Percentiles rank a stretch among this genome's conserved stretches.
Evolutionary conservation across 106 monocot genomes (phyloP).

Genomic region (Dioscorea alata): DNA sequence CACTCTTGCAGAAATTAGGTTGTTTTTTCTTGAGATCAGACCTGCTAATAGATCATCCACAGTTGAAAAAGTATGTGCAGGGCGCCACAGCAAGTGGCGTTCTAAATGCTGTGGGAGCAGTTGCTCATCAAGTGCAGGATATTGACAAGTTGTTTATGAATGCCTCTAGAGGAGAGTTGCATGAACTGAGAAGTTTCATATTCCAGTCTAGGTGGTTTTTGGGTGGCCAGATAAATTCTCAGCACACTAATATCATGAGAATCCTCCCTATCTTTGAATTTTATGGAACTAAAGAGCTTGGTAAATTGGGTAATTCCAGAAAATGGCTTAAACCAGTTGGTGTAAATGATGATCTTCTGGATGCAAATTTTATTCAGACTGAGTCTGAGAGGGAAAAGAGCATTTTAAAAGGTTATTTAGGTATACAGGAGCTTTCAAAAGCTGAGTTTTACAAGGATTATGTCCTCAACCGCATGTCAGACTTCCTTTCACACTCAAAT

Average conservation of each 20-base stretch:
- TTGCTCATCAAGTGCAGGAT: slow-evolving; percentile 30
- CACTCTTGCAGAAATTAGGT: slow-evolving; percentile 74
- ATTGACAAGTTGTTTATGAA: slow-evolving; percentile 41
- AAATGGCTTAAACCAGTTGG: slow-evolving; percentile 93
- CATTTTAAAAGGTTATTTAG: slow-evolving; percentile 55
- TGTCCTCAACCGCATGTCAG: slow-evolving; percentile 56
- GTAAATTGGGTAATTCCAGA: slow-evolving; percentile 47
- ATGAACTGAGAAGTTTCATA: slow-evolving; percentile 82
- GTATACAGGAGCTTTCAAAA: slow-evolving; percentile 64
- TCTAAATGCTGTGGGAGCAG: slow-evolving; percentile 65
- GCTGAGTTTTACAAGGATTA: slow-evolving; percentile 74
- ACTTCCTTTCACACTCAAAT: slow-evolving; percentile 46
- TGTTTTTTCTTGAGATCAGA: slow-evolving; percentile 68
- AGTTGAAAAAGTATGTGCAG: slow-evolving; percentile 71
- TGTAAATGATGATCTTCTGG: slow-evolving; percentile 64
- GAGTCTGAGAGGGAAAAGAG: slow-evolving; percentile 77
- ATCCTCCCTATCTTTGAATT: slow-evolving; percentile 86
- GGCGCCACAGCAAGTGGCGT: slow-evolving; percentile 78
- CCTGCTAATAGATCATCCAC: slow-evolving; percentile 72
- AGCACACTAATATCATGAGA: slow-evolving; percentile 67
- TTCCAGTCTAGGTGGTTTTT: slow-evolving; percentile 97
- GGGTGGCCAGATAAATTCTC: slow-evolving; percentile 38
- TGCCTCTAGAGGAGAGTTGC: slow-evolving; percentile 73
- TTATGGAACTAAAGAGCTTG: slow-evolving; percentile 52
- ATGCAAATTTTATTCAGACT: slow-evolving; percentile 69